Evolutionary conservation across 2,329 filamentous ascomycete genomes (phyloP).

Genomic region (Camillea tinctor): DNA sequence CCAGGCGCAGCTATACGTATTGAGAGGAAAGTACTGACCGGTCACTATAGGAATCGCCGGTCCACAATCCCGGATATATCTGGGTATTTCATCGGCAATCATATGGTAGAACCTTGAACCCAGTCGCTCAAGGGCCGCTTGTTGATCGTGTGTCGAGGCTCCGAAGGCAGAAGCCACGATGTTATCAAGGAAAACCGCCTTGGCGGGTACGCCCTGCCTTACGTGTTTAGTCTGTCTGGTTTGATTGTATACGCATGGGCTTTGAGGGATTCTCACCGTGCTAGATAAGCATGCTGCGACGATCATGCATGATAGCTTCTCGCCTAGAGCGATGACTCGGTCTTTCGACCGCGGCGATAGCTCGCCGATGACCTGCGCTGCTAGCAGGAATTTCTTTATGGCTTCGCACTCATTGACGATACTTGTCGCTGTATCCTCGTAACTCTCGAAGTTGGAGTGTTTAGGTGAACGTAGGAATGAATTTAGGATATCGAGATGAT

Average conservation of each 20-base stretch:
- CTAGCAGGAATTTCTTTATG: slow-evolving; percentile 49
- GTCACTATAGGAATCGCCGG: slow-evolving; percentile 29
- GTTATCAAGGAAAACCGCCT: slow-evolving; percentile 27
- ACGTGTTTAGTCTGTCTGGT: neutral
- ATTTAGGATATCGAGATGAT: slow-evolving; percentile 44
- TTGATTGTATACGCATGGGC: slow-evolving; percentile 1
- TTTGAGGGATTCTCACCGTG: slow-evolving; percentile 22
- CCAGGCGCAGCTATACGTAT: neutral
- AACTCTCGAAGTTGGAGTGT: slow-evolving; percentile 27
- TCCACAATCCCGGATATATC: slow-evolving; percentile 23
- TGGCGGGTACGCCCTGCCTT: slow-evolving; percentile 23
- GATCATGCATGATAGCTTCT: slow-evolving; percentile 32
- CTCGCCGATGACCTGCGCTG: slow-evolving; percentile 52
- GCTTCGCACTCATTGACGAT: slow-evolving; percentile 49
- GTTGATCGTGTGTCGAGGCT: slow-evolving; percentile 24
- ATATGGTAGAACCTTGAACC: slow-evolving; percentile 28
- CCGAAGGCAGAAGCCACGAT: slow-evolving; percentile 28
- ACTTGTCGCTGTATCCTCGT: slow-evolving; percentile 38
- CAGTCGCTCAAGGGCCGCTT: slow-evolving; percentile 22
- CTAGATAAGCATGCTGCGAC: slow-evolving; percentile 30
- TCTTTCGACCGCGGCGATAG: slow-evolving; percentile 51
- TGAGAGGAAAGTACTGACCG: slow-evolving; percentile 12
- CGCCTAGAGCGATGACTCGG: slow-evolving; percentile 45
- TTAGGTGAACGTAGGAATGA: slow-evolving; percentile 18
- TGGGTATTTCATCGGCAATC: slow-evolving; percentile 26